Conservation (phyloP, 345 rosid species). For the Garcia nutans region DNA sequence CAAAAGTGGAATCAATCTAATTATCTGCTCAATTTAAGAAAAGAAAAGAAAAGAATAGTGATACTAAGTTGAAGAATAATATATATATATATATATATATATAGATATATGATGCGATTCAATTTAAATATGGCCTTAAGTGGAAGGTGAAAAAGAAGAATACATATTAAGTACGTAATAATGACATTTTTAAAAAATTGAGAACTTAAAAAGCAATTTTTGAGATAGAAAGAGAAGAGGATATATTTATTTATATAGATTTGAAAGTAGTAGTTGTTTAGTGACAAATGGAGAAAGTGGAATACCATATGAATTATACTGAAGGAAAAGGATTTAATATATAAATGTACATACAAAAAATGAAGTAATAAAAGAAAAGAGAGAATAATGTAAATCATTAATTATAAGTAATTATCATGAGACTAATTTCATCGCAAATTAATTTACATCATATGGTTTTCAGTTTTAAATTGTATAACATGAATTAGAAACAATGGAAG, state of each 20-base stretch:
- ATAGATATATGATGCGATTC: constrained; percentile 1
- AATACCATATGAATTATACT: constrained; percentile 1
- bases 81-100: too few species aligned
- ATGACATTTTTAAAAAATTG: too few species aligned
- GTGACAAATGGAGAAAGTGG: constrained; percentile 2
- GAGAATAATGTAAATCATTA: neutral
- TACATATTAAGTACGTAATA: neutral
- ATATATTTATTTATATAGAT: too few species aligned
- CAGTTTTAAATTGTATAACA: too few species aligned
- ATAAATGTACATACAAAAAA: too few species aligned
- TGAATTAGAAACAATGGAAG: too few species aligned
- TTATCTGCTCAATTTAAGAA: constrained; percentile 13
- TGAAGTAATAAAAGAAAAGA: neutral
- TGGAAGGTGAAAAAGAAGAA: constrained; percentile 11
- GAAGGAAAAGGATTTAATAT: neutral
- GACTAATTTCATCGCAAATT: too few species aligned
- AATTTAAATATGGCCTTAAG: constrained; percentile 19
- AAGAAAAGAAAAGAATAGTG: neutral
- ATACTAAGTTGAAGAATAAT: constrained; percentile 18
- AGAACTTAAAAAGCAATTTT: neutral
- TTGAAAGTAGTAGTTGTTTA: neutral
- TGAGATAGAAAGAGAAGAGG: too few species aligned
- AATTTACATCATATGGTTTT: too few species aligned
- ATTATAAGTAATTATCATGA: too few species aligned
- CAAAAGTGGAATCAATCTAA: constrained; percentile 18